These are phyloP conservation scores for Penicillium sp. DNA, from an alignment of 2,329 filamentous ascomycete genomes.

Conservation along the genomic window DNA sequence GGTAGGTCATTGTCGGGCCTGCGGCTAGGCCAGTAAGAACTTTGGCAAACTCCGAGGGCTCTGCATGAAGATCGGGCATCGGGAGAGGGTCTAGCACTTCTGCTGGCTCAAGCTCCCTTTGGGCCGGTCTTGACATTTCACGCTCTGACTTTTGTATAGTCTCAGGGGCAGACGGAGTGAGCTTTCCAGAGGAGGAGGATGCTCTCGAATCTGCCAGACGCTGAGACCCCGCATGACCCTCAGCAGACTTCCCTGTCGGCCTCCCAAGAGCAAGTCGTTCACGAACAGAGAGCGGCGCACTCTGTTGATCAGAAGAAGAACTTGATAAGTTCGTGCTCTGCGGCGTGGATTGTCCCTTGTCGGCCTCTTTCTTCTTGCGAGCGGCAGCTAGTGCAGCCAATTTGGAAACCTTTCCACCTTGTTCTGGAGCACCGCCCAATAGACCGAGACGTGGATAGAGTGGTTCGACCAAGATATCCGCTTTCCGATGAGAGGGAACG, in stretches of 20 bases:
- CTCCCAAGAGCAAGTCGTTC: conserved; percentile 39
- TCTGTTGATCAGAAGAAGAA: conserved; percentile 20
- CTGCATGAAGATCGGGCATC: conserved; percentile 39
- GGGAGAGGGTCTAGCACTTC: conserved; percentile 15
- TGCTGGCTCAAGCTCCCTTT: conserved; percentile 5
- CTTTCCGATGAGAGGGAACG: conserved; percentile 62
- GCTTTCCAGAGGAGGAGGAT: conserved; percentile 14
- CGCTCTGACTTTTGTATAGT: conserved; percentile 7
- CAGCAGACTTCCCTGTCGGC: conserved; percentile 23
- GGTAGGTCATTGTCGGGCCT: conserved; percentile 28
- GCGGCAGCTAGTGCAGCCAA: conserved; percentile 84
- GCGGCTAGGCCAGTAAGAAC: conserved; percentile 38
- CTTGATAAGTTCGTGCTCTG: conserved; percentile 5
- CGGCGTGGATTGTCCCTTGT: conserved; percentile 44
- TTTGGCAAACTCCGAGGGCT: conserved; percentile 51
- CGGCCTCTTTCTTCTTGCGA: conserved; percentile 74
- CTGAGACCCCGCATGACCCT: conserved; percentile 20
- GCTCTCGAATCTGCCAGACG: conserved; percentile 20
- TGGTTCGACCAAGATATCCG: conserved; percentile 60
- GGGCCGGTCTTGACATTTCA: conserved; percentile 1
- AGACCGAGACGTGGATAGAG: conserved; percentile 61
- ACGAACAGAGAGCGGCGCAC: conserved; percentile 34
- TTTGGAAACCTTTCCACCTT: conserved; percentile 74
- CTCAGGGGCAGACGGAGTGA: conserved; percentile 23
- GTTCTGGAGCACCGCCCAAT: conserved; percentile 67